Base-by-base conservation (phyloP, 1,139 yeast genomes). In the Lodderomyces metapsilosis region DNA sequence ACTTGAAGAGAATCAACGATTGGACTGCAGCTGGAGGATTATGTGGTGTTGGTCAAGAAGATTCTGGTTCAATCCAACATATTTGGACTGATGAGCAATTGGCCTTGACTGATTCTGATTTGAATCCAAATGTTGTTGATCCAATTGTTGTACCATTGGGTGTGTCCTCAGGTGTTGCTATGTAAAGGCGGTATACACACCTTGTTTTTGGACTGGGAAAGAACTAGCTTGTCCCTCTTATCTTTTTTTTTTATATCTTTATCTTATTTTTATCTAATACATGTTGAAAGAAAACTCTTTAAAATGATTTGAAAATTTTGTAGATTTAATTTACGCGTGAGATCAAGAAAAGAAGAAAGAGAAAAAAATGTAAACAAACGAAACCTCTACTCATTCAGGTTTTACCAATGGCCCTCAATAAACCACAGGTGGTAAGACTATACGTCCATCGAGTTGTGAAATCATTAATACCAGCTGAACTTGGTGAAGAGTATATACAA, bases 21-120 rank as follows among this genome's bases (percentile, higher is more conserved):
- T 88, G 98, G 94, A 81, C 77, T 48, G 65, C 67, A 25, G 66
- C 68, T 48, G 98, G 97, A 52, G 96, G 97, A 9, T 79, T 84
- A 52, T 84, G 95, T 58, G 96, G 96, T 45, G 95, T 89, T 52
- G 96, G 96, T 47, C 77, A 68, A 37, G 58, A 67, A 31, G 61
- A 72, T 22, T 23, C 24, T 15, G 68, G 73, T 32, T 58, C 62
- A 35, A 76, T 76, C 42, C 64, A 71, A 44, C 81, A 78, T 53
- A 71, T 92, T 54, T 92, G 98, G 98, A 88, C 96, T 39, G 85
- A 83, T 44, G 79, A 76, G 46, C 95, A 88, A 63, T 75, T 91
- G 63, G 48, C 60, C 5, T 78, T 83, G 63, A 72, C 76, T 22
- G 82, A 84, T 54, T 59, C 66, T 7, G 84, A 80, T 56, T 73